phyloP scores from a whole-genome alignment of 306 rosid species.

The Prunus dulcis region DNA sequence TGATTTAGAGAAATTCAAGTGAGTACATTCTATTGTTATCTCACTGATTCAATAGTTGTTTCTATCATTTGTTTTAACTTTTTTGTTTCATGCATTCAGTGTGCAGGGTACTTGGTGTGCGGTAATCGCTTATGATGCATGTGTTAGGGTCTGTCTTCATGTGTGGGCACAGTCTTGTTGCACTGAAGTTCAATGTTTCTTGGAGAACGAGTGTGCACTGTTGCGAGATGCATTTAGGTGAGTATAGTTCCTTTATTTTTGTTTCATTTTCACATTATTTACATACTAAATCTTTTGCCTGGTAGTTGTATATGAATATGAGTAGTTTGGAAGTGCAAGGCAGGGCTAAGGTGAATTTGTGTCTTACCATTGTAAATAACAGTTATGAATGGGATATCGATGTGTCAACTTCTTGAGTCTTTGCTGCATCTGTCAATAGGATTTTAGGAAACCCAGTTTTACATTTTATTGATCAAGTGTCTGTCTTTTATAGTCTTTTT shows the following conservation, averaged over 20 bases:
- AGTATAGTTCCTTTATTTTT: constrained; percentile 7
- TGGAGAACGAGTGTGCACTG: constrained; percentile 32
- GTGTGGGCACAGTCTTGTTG: constrained; percentile 23
- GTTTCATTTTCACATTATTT: neutral
- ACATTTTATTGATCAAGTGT: neutral
- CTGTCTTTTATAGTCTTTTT: no score
- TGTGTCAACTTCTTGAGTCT: neutral
- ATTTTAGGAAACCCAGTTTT: neutral
- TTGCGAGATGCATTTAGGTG: constrained; percentile 40
- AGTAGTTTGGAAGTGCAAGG: neutral
- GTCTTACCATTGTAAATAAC: neutral
- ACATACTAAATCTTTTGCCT: neutral
- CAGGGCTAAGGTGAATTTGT: neutral
- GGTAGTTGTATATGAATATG: neutral
- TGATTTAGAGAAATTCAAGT: neutral
- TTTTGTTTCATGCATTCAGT: constrained; percentile 16
- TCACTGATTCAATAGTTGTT: neutral
- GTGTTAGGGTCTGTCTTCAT: constrained; percentile 37
- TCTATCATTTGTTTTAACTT: neutral
- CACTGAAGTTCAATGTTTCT: constrained; percentile 29
- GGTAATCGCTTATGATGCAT: constrained; percentile 31
- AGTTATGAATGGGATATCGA: neutral
- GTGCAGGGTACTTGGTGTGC: constrained; percentile 32
- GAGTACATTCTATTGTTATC: neutral
- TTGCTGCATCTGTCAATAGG: neutral